Evolutionary conservation across 2,329 filamentous ascomycete species (phyloP).

Genomic region (Colletotrichum sp.): DNA sequence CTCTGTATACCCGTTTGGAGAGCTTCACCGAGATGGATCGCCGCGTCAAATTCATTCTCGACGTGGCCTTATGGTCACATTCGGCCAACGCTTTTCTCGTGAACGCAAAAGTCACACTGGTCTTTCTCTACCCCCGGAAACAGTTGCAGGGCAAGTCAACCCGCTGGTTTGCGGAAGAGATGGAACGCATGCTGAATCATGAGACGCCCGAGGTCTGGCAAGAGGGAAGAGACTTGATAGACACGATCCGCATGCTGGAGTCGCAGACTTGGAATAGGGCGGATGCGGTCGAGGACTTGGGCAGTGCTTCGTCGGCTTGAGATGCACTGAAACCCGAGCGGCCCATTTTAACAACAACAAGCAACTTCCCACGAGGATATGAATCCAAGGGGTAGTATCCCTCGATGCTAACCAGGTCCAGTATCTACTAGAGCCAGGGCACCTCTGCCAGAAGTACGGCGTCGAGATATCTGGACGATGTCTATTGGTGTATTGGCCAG

Average conservation of each 20-base stretch:
- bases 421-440: not conserved
- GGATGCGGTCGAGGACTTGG: slow-evolving; percentile 75
- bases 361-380: not conserved
- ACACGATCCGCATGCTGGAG: slow-evolving; percentile 66
- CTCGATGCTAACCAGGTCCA: not conserved
- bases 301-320: slow-evolving; percentile 36
- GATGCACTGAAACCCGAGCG: not conserved
- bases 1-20: not conserved
- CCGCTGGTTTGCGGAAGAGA: not conserved
- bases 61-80: not conserved
- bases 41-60: not conserved
- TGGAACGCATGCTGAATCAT: not conserved
- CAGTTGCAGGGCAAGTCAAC: not conserved
- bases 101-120: not conserved
- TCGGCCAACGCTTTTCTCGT: not conserved
- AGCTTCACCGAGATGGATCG: not conserved
- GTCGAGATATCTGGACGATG: not conserved
- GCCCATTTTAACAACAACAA: not conserved
- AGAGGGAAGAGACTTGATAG: not conserved
- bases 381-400: not conserved
- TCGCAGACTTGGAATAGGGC: slow-evolving; percentile 74
- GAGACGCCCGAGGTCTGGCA: not conserved
- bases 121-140: not conserved
- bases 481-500: not conserved
- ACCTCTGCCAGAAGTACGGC: not conserved